Evolutionary conservation across 306 rosid species (phyloP).

Genomic region (Begonia peltatifolia): DNA sequence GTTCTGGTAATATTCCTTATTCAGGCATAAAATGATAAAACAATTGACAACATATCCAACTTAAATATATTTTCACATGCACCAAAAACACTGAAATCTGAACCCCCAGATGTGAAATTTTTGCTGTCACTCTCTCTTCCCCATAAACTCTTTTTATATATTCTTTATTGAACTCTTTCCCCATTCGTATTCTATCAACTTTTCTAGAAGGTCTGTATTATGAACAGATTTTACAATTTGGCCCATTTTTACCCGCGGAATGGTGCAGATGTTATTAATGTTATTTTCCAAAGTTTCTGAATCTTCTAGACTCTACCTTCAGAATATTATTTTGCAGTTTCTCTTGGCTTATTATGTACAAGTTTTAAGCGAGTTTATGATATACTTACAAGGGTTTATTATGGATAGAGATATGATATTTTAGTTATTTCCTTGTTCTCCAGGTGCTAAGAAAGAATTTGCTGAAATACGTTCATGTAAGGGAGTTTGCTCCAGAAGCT

Average conservation of each 20-base stretch:
- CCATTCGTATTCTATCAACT: no score
- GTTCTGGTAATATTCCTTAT: conserved; percentile 44
- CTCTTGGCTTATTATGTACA: neutral
- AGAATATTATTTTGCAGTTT: neutral
- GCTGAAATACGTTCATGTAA: conserved; percentile 52
- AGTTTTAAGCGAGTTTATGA: conserved; percentile 1
- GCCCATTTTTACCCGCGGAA: neutral
- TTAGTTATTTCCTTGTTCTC: conserved; percentile 13
- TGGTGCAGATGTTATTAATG: no score
- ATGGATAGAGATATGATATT: conserved; percentile 8
- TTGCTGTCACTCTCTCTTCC: no score
- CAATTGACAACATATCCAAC: neutral
- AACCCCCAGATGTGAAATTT: no score
- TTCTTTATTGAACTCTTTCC: no score
- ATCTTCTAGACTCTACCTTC: no score
- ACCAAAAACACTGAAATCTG: no score
- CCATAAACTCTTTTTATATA: no score
- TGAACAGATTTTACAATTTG: neutral
- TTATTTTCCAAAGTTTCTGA: no score
- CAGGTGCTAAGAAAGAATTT: conserved; percentile 85
- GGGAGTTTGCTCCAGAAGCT: conserved; percentile 94
- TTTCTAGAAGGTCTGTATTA: no score
- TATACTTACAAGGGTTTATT: conserved; percentile 1
- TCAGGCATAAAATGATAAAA: conserved; percentile 3
- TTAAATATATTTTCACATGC: no score